These are phyloP conservation scores for Picocystis salinarum DNA, from an alignment of 139 green algal genomes.

Conservation along the genomic window DNA sequence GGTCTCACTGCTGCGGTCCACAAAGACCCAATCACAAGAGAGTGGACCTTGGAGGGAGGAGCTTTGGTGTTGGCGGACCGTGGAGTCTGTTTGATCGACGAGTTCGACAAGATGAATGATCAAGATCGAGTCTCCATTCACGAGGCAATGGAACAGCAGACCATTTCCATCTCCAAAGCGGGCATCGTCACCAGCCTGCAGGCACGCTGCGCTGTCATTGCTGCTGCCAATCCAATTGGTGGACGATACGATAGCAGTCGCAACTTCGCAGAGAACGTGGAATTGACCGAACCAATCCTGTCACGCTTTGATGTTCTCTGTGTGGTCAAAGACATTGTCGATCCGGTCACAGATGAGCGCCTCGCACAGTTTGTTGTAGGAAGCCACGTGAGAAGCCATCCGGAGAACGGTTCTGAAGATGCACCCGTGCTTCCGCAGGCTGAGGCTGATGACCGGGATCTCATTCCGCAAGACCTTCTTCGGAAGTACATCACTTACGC, in stretches of 20 bases:
- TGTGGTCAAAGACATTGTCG: slow-evolving; percentile 89
- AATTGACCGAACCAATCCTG: slow-evolving; percentile 92
- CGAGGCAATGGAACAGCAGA: slow-evolving; percentile 99
- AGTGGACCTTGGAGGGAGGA: slow-evolving; percentile 96
- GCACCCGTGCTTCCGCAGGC: background rate
- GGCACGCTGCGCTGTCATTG: slow-evolving; percentile 72
- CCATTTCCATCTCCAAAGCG: slow-evolving; percentile 96
- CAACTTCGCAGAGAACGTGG: slow-evolving; percentile 70
- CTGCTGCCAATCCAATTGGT: slow-evolving; percentile 87
- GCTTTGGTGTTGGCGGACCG: slow-evolving; percentile 92
- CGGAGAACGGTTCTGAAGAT: slow-evolving; percentile 13
- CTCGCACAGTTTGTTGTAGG: slow-evolving; percentile 86
- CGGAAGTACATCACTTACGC: slow-evolving; percentile 95
- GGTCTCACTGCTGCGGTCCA: slow-evolving; percentile 90
- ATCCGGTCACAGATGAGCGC: slow-evolving; percentile 68
- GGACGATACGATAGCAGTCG: slow-evolving; percentile 81
- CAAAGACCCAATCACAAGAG: slow-evolving; percentile 73
- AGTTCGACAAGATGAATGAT: slow-evolving; percentile 99
- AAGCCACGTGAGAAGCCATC: slow-evolving; percentile 61
- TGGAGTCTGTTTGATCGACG: slow-evolving; percentile 96
- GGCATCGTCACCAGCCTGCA: slow-evolving; percentile 79
- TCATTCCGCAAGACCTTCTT: slow-evolving; percentile 71
- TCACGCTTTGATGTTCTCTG: slow-evolving; percentile 92
- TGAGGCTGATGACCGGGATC: slow-evolving; percentile 25
- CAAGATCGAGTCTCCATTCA: slow-evolving; percentile 54